These are phyloP conservation scores for Flaveria brownii DNA, from an alignment of 129 eudicot species.

Conservation along the genomic window DNA sequence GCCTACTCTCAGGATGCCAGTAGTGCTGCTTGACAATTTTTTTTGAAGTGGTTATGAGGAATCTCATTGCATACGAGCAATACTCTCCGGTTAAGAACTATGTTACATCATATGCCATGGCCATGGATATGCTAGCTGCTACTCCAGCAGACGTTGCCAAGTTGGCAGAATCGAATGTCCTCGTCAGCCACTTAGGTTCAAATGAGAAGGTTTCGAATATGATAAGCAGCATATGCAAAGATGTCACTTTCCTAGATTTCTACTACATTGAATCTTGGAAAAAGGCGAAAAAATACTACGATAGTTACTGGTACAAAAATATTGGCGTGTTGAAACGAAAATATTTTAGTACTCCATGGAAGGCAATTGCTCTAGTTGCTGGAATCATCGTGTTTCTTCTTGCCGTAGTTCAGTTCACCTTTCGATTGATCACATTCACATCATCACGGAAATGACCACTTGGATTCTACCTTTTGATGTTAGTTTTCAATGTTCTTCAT, in stretches of 20 bases:
- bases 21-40: neutral
- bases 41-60: slow-evolving; percentile 19
- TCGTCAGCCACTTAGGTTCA: neutral
- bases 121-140: neutral
- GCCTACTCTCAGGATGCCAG: slow-evolving; percentile 20
- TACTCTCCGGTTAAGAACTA: neutral
- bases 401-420: slow-evolving; percentile 1
- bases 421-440: neutral
- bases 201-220: slow-evolving; percentile 13
- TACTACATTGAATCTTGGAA: neutral
- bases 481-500: no score
- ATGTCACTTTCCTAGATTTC: neutral
- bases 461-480: no score
- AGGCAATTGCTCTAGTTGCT: slow-evolving; percentile 1
- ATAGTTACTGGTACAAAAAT: neutral
- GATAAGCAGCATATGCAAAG: slow-evolving; percentile 19
- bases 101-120: slow-evolving; percentile 11
- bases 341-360: slow-evolving; percentile 20
- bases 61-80: slow-evolving; percentile 33
- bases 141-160: slow-evolving; percentile 3
- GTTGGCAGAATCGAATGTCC: slow-evolving; percentile 16
- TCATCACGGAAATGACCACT: no score
- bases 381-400: slow-evolving; percentile 18
- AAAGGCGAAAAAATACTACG: neutral
- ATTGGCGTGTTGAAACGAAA: neutral